Evolutionary conservation across 257 asterid genomes (phyloP).

Genomic region (Forsythia suspensa): DNA sequence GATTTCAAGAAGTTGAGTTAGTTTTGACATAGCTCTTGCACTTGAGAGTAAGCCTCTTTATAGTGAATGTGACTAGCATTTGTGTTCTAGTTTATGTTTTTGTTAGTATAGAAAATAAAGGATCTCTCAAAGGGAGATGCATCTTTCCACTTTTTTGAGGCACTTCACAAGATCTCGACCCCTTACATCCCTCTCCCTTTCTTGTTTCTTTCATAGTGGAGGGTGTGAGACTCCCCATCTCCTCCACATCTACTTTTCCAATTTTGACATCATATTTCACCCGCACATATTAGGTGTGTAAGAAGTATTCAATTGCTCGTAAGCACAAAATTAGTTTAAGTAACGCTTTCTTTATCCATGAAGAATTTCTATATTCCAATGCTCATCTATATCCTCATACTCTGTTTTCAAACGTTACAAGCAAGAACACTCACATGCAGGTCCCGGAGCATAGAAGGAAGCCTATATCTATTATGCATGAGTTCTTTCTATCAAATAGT

Average conservation of each 20-base stretch:
- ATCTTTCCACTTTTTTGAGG: neutral
- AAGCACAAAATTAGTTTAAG: neutral
- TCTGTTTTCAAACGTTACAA: neutral
- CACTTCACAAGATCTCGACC: neutral
- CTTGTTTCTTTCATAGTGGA: neutral
- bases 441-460: neutral
- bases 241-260: neutral
- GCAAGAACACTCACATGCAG: neutral
- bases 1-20: neutral
- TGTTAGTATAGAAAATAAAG: neutral
- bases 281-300: neutral
- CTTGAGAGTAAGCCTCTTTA: neutral
- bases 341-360: neutral
- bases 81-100: neutral
- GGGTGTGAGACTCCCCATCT: neutral
- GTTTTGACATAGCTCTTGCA: conserved; percentile 4
- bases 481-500: neutral
- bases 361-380: neutral
- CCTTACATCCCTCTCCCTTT: neutral
- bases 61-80: neutral
- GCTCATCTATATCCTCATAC: neutral
- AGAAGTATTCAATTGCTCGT: neutral
- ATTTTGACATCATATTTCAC: neutral
- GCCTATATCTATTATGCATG: neutral
- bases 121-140: neutral